Evolutionary conservation across 306 rosid genomes (phyloP), one percentile per base, ranked within the genome.

Genomic region (Cucumis cinereus): DNA sequence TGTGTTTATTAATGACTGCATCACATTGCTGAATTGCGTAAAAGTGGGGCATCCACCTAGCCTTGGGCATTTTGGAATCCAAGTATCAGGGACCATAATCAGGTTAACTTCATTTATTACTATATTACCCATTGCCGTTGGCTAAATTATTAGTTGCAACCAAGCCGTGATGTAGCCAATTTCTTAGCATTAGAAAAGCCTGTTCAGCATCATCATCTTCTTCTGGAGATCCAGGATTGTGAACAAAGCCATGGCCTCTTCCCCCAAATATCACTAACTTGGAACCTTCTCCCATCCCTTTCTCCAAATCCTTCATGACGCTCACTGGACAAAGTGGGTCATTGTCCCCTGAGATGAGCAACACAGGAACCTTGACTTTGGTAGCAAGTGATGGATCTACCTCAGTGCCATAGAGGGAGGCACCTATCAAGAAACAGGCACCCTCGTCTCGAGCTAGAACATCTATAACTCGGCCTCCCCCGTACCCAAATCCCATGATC

Each of bases 171-270:
- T 81, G 23, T 13, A 90, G 63, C 96, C 96, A 90, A 77, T 92
- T 89, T 88, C 85, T 90, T 86, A 87, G 79, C 17, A 85, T 77
- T 75, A 76, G 64, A 79, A 84, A 92, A 47, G 94, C 94, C 79
- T 77, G 81, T 79, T 92, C 98, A 56, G 98, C 98, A 84, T 92
- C 96, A 36, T 53, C 87, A 82, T 92, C 96, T 75, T 92, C 96
- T 66, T 90, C 92, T 6, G 86, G 85, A 50, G 94, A 87, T 77
- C 68, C 82, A 47, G 98, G 94, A 15, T 93, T 79, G 86, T 92
- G 98, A 2, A 80, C 96, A 81, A 92, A 92, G 76, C 90, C 91
- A 55, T 92, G 96, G 55, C 91, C 94, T 84, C 98, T 82, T 22
- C 92, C 96, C 49, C 63, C 74, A 79, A 92, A 90, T 72, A 83